Percentiles rank a stretch among this genome's conserved stretches.
These are phyloP conservation scores for Claviceps pazoutovae DNA, from an alignment of 2,329 filamentous ascomycete species.

Conservation along the genomic window DNA sequence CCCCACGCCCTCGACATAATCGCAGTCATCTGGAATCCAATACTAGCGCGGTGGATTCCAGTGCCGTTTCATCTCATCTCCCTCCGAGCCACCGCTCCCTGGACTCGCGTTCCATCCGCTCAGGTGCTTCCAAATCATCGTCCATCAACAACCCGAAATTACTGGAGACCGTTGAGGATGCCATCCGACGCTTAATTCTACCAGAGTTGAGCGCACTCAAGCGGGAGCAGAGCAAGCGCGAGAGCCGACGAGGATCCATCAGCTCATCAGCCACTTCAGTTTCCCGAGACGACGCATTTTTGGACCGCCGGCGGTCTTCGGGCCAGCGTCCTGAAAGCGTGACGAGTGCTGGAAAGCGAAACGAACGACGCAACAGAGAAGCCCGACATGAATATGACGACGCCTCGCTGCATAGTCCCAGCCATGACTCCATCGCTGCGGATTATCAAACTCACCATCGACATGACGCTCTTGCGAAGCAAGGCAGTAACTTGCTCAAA, in stretches of 20 bases:
- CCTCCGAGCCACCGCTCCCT: constrained; percentile 41
- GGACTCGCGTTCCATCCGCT: constrained; percentile 39
- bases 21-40: constrained; percentile 37
- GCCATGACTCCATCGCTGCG: constrained; percentile 32
- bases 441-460: constrained; percentile 19
- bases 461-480: constrained; percentile 31
- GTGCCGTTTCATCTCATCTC: constrained; percentile 38
- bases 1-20: constrained; percentile 36
- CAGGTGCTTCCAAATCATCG: constrained; percentile 48
- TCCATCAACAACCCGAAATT: constrained; percentile 88
- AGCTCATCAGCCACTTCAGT: constrained; percentile 40
- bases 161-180: constrained; percentile 83
- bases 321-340: constrained; percentile 37
- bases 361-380: constrained; percentile 36
- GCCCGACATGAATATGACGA: constrained; percentile 41
- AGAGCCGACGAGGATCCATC: constrained; percentile 53
- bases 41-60: constrained; percentile 40
- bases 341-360: constrained; percentile 35
- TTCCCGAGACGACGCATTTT: constrained; percentile 42
- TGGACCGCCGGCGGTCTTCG: constrained; percentile 48
- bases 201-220: constrained; percentile 87
- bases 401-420: constrained; percentile 32
- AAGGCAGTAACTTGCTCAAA: constrained; percentile 29
- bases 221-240: constrained; percentile 69
- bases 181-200: constrained; percentile 75